Base-by-base conservation (phyloP, 169 alveolate species). In the Plasmodium blacklocki region DNA sequence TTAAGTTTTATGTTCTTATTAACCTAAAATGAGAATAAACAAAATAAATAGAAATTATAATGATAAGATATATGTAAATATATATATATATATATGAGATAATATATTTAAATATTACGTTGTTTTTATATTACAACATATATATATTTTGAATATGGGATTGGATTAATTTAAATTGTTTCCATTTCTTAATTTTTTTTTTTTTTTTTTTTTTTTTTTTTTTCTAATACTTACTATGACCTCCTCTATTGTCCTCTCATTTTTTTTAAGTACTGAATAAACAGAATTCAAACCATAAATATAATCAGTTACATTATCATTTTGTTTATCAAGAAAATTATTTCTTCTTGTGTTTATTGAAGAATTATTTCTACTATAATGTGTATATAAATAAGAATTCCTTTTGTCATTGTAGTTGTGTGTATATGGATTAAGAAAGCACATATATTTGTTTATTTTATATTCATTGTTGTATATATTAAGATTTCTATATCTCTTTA, bases 251-350 rank as follows among this genome's bases (percentile, higher is more conserved):
- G 39, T 64, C 23, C 88, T 26, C 54, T 76, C 88, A 21, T 76
- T 63, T 70, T 76, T 76, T 19, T 63, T 43, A 52, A 76, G 67
- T 2, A 76, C 88, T 1, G 88, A 47, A 32, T 23, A 64, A 52
- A 76, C 88, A 14, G 88, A 76, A 76, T 76, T 76, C 47, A 76
- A 12, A 5, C 88, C 88, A 50, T 76, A 76, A 11, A 76, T 70
- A 50, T 76, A 76, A 76, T 76, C 88, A 21, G 66, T 3, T 39
- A 63, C 71, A 9, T 76, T 49, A 39, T 63, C 29, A 26, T 52
- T 58, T 56, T 76, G 74, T n/a, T 43, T 15, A 50, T 47, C 75
- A 18, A 76, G 52, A 56, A 76, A 76, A 4, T 7, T 63, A 6
- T 76, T 76, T 32, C 89, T 76, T 64, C 18, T 76, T 76, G 15